Evolutionary conservation across 2,329 filamentous ascomycete species (phyloP).

Genomic region (Neurospora sp.): DNA sequence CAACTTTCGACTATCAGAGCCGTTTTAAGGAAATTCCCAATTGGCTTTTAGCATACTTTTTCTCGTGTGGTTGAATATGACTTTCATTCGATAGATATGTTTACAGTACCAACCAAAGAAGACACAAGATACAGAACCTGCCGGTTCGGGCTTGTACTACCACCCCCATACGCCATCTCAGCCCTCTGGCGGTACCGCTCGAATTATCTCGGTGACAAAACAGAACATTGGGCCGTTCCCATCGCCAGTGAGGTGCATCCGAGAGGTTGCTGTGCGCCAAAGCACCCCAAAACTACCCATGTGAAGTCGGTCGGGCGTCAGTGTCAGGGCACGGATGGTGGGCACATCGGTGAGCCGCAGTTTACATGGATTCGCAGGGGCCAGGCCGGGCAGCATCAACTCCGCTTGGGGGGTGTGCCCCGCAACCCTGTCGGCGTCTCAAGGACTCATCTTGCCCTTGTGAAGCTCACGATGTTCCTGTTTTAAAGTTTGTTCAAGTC

Average conservation of each 20-base stretch:
- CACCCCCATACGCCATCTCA: not conserved
- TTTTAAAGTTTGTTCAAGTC: not conserved
- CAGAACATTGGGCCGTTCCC: not conserved
- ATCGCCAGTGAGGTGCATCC: not conserved
- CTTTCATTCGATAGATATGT: not conserved
- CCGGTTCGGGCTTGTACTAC: not conserved
- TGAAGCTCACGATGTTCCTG: not conserved
- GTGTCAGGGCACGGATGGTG: not conserved
- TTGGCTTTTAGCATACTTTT: not conserved
- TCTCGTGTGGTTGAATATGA: not conserved
- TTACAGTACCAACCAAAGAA: not conserved
- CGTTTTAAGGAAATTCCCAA: not conserved
- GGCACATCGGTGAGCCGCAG: not conserved
- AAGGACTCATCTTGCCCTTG: not conserved
- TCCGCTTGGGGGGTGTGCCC: not conserved
- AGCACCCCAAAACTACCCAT: not conserved
- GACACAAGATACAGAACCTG: not conserved
- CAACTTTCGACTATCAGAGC: not conserved
- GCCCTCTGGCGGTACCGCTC: not conserved
- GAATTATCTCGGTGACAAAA: not conserved
- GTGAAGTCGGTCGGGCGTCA: not conserved
- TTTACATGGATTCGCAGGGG: not conserved
- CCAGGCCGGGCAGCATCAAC: not conserved
- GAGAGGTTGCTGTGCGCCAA: not conserved
- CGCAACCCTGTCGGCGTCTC: not conserved